Conservation (phyloP, 31 red algal species). For the Asparagopsis taxiformis region DNA sequence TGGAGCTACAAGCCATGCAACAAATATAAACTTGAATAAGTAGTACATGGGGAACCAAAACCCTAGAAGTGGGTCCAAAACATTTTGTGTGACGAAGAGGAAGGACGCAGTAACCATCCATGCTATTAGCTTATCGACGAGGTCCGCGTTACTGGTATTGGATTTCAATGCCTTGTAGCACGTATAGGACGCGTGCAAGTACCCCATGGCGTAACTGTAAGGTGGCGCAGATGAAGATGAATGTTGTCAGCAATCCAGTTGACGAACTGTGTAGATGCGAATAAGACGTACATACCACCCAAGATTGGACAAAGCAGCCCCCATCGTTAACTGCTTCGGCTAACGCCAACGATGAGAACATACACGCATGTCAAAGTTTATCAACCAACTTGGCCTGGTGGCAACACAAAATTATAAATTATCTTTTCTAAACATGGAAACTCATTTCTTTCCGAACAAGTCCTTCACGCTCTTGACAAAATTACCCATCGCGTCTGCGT, state of each 20-base stretch:
- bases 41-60: neutral
- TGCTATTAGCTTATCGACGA: neutral
- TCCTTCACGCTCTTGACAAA: constrained; percentile 25
- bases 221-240: too few species aligned
- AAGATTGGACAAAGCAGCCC: too few species aligned
- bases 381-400: too few species aligned
- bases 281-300: too few species aligned
- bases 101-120: neutral
- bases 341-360: too few species aligned
- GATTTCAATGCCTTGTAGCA: constrained; percentile 7
- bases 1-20: neutral
- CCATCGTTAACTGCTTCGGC: too few species aligned
- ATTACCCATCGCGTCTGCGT: constrained; percentile 64
- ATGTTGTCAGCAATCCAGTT: too few species aligned
- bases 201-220: neutral
- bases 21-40: neutral
- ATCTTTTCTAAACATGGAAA: too few species aligned
- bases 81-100: neutral
- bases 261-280: too few species aligned
- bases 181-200: constrained; percentile 3
- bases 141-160: constrained; percentile 5
- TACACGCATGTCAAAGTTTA: too few species aligned
- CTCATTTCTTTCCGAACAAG: constrained; percentile 43
- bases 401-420: too few species aligned
- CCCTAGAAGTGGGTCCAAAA: neutral